Percentiles rank a stretch among this genome's conserved stretches.
Conservation (phyloP, 2,329 filamentous ascomycete genomes). For the Cladosporium sp. region DNA sequence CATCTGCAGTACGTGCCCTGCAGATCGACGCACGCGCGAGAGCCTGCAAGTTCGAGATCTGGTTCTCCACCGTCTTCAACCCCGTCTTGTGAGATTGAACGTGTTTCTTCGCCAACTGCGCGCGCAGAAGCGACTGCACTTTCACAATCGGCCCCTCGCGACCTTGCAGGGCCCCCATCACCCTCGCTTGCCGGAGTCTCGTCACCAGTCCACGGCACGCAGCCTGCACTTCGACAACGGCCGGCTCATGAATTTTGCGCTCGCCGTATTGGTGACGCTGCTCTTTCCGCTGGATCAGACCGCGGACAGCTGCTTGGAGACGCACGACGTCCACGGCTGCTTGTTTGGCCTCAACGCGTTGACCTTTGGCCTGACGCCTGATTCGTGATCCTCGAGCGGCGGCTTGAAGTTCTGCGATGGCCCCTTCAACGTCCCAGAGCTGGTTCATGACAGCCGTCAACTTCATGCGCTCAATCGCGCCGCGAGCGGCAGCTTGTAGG, state of each 20-base stretch:
- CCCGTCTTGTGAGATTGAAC: conserved; percentile 8
- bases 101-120: conserved; percentile 50
- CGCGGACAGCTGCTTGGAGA: conserved; percentile 54
- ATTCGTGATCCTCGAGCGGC: conserved; percentile 48
- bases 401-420: conserved; percentile 73
- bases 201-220: conserved; percentile 36
- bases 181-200: conserved; percentile 29
- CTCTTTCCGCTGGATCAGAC: conserved; percentile 54
- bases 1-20: conserved; percentile 17
- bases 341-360: conserved; percentile 57
- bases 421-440: conserved; percentile 78
- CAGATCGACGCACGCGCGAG: conserved; percentile 29
- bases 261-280: conserved; percentile 24
- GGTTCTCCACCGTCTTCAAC: conserved; percentile 15
- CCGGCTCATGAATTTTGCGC: conserved; percentile 22
- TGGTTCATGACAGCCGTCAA: conserved; percentile 78
- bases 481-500: conserved; percentile 47
- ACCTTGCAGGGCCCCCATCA: conserved; percentile 25
- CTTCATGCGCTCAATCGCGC: conserved; percentile 68
- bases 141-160: conserved; percentile 38
- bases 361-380: conserved; percentile 37
- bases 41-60: conserved; percentile 33
- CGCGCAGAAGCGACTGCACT: conserved; percentile 63
- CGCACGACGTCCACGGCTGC: conserved; percentile 53
- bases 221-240: conserved; percentile 34